Base-by-base conservation (phyloP, 345 rosid species). In the Syzygium aromaticum region DNA sequence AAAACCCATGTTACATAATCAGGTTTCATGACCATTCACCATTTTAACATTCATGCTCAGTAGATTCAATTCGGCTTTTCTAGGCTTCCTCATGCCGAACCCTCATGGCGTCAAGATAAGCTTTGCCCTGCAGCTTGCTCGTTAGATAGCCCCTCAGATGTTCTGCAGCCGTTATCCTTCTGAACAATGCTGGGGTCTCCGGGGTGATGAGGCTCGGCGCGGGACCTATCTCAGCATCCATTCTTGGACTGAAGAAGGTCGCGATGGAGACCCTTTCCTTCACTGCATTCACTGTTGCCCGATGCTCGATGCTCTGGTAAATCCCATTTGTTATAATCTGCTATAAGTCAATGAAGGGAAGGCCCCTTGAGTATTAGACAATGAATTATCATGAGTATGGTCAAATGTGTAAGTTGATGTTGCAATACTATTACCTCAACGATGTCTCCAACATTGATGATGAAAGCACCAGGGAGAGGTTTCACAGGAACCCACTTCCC, bases 291-390 rank as follows among this genome's bases (percentile, higher is more conserved):
- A 89, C 88, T 1, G 17, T 86, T 27, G 87, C 89, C 27, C 88
- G 88, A 84, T 90, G 92, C 78, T 87, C 86, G 3, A 90, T 84
- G 52, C 89, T 90, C 6, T 7, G 84, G 86, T 90, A 90, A 8
- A 56, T 84, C 59, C 88, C 91, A 46, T 87, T 88, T 17, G 78
- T 90, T 22, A 88, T 82, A 59, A 88, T 77, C 90, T 90, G 73
- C 17, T 8, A 13, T 88, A 53, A 30, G 59, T 28, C 11, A 53
- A 52, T 38, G 17, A 52, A 46, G 85, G n/a, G 40, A 22, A 28
- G 61, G 4, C 16, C n/a, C n/a, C 54, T 63, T 8, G 3, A 43
- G 52, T 13, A 19, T 33, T 67, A 52, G 61, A 28, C 11, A 73
- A 52, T 23, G 30, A 87, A 83, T 33, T 28, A 64, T 15, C 77